A percentile compares a stretch with the other conserved stretches of the same genome.
Conservation (phyloP, 345 rosid species). For the Salix brachista region DNA sequence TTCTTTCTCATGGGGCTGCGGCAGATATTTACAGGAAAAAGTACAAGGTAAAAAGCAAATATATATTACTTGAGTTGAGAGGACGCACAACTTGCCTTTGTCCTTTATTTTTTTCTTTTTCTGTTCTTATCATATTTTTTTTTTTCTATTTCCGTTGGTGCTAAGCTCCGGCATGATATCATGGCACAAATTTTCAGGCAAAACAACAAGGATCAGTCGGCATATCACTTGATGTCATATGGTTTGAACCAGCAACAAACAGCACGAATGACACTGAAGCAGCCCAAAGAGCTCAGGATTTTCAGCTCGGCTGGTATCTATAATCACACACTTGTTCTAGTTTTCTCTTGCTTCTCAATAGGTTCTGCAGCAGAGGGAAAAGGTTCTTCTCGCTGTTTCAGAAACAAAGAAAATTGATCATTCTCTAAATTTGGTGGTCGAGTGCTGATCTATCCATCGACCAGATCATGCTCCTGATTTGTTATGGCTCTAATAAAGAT, state of each 20-base stretch:
- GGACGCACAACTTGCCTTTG: not conserved
- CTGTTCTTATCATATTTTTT: not conserved
- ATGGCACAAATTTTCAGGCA: slow-evolving; percentile 31
- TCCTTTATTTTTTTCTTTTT: not conserved
- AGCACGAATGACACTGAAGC: slow-evolving; percentile 62
- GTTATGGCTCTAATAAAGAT: too few relatives aligned
- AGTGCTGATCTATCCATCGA: too few relatives aligned
- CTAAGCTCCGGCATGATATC: not conserved
- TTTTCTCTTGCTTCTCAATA: too few relatives aligned
- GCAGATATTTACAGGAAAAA: slow-evolving; percentile 64
- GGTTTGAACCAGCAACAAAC: slow-evolving; percentile 69
- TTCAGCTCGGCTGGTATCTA: slow-evolving; percentile 94
- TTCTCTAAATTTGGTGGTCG: too few relatives aligned
- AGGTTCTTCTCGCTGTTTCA: not conserved
- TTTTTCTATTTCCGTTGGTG: not conserved
- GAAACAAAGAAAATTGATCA: not conserved
- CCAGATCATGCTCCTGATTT: too few relatives aligned
- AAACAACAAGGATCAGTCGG: slow-evolving; percentile 77
- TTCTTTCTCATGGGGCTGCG: slow-evolving; percentile 63
- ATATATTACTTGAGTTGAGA: not conserved
- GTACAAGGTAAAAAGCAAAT: slow-evolving; percentile 47
- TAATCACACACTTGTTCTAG: not conserved
- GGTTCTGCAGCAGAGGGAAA: too few relatives aligned
- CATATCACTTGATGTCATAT: slow-evolving; percentile 66
- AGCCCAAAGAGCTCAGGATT: slow-evolving; percentile 89